phyloP scores from a whole-genome alignment of 1,139 yeast species.

The Saccharomyces hybrid region DNA sequence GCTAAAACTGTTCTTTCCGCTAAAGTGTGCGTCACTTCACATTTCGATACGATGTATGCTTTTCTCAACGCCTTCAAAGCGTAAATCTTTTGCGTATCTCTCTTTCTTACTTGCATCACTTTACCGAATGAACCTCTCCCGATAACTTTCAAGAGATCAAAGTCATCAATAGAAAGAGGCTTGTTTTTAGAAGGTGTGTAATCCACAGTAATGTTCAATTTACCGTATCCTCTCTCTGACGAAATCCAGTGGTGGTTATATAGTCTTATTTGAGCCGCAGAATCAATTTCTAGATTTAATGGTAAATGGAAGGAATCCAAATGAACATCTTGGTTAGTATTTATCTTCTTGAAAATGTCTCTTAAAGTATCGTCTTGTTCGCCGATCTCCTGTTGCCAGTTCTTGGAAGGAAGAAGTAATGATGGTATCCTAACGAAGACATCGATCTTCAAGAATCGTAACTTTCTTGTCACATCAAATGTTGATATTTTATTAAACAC shows the following conservation, averaged over 20 bases:
- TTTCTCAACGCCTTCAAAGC: no score
- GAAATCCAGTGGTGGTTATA: constrained; percentile 3
- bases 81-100: no score
- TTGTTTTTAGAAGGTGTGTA: no score
- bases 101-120: no score
- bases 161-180: no score
- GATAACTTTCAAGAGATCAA: no score
- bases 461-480: constrained; percentile 72
- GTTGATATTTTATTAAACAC: constrained; percentile 81
- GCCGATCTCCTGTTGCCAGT: constrained; percentile 29
- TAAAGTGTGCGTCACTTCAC: no score
- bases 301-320: constrained; percentile 30
- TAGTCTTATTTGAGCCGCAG: constrained; percentile 33
- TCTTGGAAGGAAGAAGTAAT: constrained; percentile 44
- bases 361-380: constrained; percentile 10
- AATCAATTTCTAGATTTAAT: constrained; percentile 32
- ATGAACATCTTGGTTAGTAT: constrained; percentile 36
- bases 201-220: no score
- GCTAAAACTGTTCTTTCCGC: no score
- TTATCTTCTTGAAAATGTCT: constrained; percentile 19
- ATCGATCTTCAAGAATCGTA: constrained; percentile 52
- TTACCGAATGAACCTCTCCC: no score
- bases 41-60: no score
- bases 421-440: constrained; percentile 71
- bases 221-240: no score